Evolutionary conservation across 2,329 filamentous ascomycete species (phyloP).

Genomic region (Septoria linicola): DNA sequence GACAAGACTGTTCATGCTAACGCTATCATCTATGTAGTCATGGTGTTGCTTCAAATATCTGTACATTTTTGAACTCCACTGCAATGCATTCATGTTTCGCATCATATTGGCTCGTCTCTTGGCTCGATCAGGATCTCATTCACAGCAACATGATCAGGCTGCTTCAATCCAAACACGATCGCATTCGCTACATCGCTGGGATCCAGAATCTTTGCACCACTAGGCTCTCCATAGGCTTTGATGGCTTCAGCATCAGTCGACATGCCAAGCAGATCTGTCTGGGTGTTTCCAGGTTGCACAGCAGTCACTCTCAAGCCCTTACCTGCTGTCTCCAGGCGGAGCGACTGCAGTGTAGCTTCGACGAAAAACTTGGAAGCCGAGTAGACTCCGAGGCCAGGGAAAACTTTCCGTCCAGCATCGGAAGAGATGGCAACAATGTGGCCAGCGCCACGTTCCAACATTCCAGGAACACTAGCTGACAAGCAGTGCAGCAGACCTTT

Average conservation of each 20-base stretch:
- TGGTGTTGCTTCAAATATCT: too few relatives aligned
- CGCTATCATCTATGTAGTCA: too few relatives aligned
- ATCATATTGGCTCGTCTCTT: constrained; percentile 68
- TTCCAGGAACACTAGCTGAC: constrained; percentile 65
- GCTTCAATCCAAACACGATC: constrained; percentile 71
- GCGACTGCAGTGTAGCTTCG: constrained; percentile 72
- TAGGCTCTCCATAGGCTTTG: constrained; percentile 74
- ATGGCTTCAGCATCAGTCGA: constrained; percentile 73
- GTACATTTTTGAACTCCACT: background rate
- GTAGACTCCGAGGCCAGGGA: constrained; percentile 78
- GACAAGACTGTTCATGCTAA: too few relatives aligned
- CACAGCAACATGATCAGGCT: constrained; percentile 73
- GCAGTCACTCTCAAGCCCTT: constrained; percentile 70
- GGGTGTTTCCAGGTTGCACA: constrained; percentile 75
- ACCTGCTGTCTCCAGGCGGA: constrained; percentile 74
- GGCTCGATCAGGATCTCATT: constrained; percentile 81
- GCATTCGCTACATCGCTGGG: constrained; percentile 69
- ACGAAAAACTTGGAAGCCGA: constrained; percentile 84
- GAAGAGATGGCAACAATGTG: constrained; percentile 81
- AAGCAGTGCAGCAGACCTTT: constrained; percentile 76
- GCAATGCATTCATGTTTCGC: background rate
- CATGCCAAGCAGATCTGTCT: constrained; percentile 71
- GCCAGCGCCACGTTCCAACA: constrained; percentile 67
- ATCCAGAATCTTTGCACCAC: constrained; percentile 72
- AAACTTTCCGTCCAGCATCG: constrained; percentile 77